Evolutionary conservation across 208 protist genomes (phyloP), one percentile per base, ranked within the genome.

Genomic region (Borovskyia barvae): DNA sequence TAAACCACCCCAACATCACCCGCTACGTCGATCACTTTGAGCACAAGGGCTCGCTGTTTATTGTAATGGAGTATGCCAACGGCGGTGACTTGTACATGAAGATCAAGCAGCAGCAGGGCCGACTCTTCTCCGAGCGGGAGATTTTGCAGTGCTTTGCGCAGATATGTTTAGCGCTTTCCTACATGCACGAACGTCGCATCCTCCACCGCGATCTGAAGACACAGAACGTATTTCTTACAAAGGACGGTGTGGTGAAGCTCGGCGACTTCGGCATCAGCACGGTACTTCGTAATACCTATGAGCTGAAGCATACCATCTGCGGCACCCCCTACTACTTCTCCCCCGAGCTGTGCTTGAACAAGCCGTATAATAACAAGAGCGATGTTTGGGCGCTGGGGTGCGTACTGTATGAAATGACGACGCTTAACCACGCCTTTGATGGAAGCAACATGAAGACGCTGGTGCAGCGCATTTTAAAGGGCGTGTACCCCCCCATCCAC

Each of bases 301-400:
- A 89, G 49, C 54, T 97, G 39, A 90, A 90, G 55, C 79, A 85
- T 24, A 98, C 95, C 1, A 81, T 97, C 22, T 94, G 96, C 65
- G 96, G 96, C 11, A 98, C 95, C 17, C 95, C 95, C 11, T 98
- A 98, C 71, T 98, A 98, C 71, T 94, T 98, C 70, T 95, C 85
- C 2, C 96, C 95, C 6, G 94, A 98, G 72, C 75, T 98, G 48
- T 97, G 92, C 67, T 66, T 95, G 17, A 96, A 93, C 72, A 80
- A 92, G 50, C 92, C 92, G 24, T 98, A 98, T 90, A 97, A 97
- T 71, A 90, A 90, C 65, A 96, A 97, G 77, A 91, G 84, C 58
- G 93, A 98, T 73, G 80, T 96, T 8, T 97, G 93, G 93, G 89
- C 92, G 1, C 77, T 96, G 8, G 90, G 90, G 12, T 93, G 86